Percentiles rank a stretch among this genome's conserved stretches.
Evolutionary conservation across 2,329 filamentous ascomycete genomes (phyloP).

Genomic region (Cytospora piceae): DNA sequence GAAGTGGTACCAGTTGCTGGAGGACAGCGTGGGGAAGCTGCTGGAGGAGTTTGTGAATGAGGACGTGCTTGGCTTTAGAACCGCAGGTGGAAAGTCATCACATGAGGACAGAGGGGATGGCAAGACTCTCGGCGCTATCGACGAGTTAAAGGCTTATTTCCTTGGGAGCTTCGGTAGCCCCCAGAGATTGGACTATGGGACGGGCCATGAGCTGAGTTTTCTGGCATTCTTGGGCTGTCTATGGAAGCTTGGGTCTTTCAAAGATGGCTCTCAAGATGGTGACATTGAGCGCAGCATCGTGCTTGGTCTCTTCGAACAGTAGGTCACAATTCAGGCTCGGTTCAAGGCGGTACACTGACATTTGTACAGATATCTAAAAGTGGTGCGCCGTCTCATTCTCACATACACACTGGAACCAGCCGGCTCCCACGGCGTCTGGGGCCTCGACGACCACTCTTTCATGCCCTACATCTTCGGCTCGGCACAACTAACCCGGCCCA

Average conservation of each 20-base stretch:
- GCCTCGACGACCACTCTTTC: constrained; percentile 96
- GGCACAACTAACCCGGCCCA: constrained; percentile 81
- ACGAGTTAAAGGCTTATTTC: constrained; percentile 79
- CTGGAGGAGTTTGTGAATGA: constrained; percentile 60
- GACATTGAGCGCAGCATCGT: constrained; percentile 79
- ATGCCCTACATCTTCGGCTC: constrained; percentile 94
- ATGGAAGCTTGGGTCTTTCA: constrained; percentile 88
- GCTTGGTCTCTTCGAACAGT: constrained; percentile 81
- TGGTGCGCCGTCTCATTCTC: constrained; percentile 81
- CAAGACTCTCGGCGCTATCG: constrained; percentile 36
- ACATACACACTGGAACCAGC: constrained; percentile 94
- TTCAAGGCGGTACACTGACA: constrained; percentile 25
- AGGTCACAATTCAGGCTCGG: constrained; percentile 43
- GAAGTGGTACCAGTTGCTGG: constrained; percentile 75
- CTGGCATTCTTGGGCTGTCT: constrained; percentile 86
- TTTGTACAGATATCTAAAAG: constrained; percentile 68
- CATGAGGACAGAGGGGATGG: constrained; percentile 21
- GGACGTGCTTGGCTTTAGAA: constrained; percentile 37
- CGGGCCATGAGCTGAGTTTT: constrained; percentile 94
- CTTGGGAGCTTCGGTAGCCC: constrained; percentile 85
- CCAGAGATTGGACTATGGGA: constrained; percentile 91
- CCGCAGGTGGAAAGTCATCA: constrained; percentile 10
- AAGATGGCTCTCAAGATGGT: constrained; percentile 53
- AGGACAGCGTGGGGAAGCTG: constrained; percentile 59
- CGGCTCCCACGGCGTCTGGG: constrained; percentile 97